Base-by-base conservation (phyloP, 2,329 filamentous ascomycete genomes). In the Penicillium crustosum region DNA sequence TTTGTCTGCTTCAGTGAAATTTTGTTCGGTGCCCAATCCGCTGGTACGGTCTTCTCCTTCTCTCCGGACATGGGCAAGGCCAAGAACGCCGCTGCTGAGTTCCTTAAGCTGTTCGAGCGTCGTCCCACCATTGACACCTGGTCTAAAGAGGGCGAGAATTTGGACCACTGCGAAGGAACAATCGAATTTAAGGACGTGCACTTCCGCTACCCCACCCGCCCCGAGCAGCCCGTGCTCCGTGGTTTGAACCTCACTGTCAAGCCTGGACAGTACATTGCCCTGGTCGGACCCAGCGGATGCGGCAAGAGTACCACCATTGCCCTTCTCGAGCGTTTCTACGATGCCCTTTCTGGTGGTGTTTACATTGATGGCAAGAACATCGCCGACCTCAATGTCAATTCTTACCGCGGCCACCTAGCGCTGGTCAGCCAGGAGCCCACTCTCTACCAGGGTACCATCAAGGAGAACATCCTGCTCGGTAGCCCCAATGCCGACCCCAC, bases 351-450 rank as follows among this genome's bases (percentile, higher is more conserved):
- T 0, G 94, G 94, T 13, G 87, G 87, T 15, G 82, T 99, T 35
- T 90, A 86, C 58, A 82, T 97, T 19, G 93, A 97, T 68, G 91
- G 87, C 55, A 85, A 87, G 62, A 90, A 96, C 61, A 91, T 97
- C 67, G 88, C 86, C 59, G 82, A 81, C 12, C 81, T 97, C 49
- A 93, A 96, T 68, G 81, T 96, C 69, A 92, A 90, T 75, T 86
- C 93, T 55, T 97, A 97, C 77, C 88, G 94, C 52, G 87, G 83
- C 19, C 86, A 88, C 73, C 84, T 97, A 62, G 89, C 93, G 0
- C 87, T 99, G 10, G 93, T 99, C 15, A 92, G 89, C 35, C 94
- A 97, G 72, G 94, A 97, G 73, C 93, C 94, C 0, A 96, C 93
- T 0, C 79, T 99, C 0, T 99, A 97, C 76, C 92, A 96, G 73